A percentile compares a stretch with the other conserved stretches of the same genome.
phyloP scores from a whole-genome alignment of 2,329 filamentous ascomycete species.

The Myriosclerotinia scirpicola region DNA sequence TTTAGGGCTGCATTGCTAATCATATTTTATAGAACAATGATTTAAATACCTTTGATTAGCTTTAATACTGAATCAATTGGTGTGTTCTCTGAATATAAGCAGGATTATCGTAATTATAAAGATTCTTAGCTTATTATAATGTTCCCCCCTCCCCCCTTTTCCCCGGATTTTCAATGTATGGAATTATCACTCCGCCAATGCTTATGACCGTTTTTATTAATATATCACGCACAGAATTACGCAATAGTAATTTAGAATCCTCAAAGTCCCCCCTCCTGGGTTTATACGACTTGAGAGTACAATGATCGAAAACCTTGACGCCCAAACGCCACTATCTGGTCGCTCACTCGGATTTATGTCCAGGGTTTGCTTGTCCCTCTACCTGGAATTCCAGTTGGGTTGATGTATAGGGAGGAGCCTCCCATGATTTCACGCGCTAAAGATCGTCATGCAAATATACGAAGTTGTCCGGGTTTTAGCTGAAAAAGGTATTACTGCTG shows the following conservation, averaged over 20 bases:
- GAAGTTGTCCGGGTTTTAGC: neutral
- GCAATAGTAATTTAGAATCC: neutral
- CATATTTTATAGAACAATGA: no score
- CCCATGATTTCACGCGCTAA: neutral
- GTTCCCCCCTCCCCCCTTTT: conserved; percentile 6
- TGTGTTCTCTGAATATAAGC: no score
- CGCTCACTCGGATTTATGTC: conserved; percentile 1
- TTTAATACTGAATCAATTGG: no score
- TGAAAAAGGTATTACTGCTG: neutral
- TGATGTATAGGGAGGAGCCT: neutral
- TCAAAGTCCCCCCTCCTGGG: neutral
- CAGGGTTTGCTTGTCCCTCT: conserved; percentile 3
- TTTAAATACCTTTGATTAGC: no score
- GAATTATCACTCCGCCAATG: neutral
- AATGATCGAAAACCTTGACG: conserved; percentile 5
- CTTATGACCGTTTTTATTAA: neutral
- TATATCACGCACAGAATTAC: neutral
- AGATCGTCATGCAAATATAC: conserved; percentile 2
- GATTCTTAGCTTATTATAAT: neutral
- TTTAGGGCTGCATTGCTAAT: no score
- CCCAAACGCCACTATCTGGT: conserved; percentile 9
- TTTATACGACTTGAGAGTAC: neutral
- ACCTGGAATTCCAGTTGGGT: neutral
- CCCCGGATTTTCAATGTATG: conserved; percentile 15
- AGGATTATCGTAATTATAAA: no score